Base-by-base conservation (phyloP, 2,329 filamentous ascomycete species). In the Thelonectria blattea region DNA sequence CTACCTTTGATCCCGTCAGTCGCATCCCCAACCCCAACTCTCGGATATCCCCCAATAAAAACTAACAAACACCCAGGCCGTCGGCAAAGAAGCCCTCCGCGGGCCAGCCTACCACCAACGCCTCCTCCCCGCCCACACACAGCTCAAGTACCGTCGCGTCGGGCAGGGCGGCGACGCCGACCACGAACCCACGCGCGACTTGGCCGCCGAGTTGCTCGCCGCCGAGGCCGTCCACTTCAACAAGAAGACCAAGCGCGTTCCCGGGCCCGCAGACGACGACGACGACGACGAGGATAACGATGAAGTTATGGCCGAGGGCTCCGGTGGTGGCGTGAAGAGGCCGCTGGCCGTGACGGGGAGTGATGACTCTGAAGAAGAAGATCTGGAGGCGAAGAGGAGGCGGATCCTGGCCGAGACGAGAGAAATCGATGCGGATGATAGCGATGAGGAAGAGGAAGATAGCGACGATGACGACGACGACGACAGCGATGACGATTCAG, bases 51-150 rank as follows among this genome's bases (percentile, higher is more conserved):
- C 45, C 48, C 32, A 14, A 37, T n/a, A n/a, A 37, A 37, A 52
- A 22, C 73, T 76, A 70, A 78, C 63, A 42, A 64, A 64, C 63
- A 64, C 63, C 57, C 65, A 93, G 91, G 93, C 94, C 43, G 88
- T 90, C 74, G 95, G 95, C 75, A 97, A 97, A 83, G 95, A 99
- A 79, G 92, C 93, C 71, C 90, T 93, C 61, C 90, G 93, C 72
- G 95, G 95, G 49, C 91, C 92, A 51, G 94, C 93, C 70, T 98
- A 97, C 81, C 95, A 99, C 75, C 94, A 98, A 78, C 91, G 95
- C 70, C 90, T 98, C 15, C 88, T 97, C 14, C 94, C 95, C 34
- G 95, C 95, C 32, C 91, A 99, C 77, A 98, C 92, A 12, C 89
- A 92, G 65, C 88, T 99, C 73, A 99, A 99, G 80, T 91, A 89